Base-by-base conservation (phyloP, 2,329 filamentous ascomycete species). In the Claviceps africana region DNA sequence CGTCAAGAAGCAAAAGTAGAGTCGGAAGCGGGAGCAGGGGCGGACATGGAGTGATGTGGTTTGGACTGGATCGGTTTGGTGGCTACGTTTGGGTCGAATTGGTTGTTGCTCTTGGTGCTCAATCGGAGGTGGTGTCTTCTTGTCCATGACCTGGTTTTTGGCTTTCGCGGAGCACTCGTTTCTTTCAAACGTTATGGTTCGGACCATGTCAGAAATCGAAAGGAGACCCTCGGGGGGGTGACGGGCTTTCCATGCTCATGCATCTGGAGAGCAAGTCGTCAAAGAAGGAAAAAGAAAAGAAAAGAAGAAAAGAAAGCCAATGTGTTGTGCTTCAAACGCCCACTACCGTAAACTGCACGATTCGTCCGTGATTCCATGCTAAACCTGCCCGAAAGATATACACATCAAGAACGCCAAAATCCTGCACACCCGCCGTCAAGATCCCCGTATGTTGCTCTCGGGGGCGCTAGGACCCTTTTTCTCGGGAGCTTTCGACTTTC, bases 401-500 rank as follows among this genome's bases (percentile, higher is more conserved):
- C 9, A 31, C 15, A 19, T 30, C 10, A 33, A 13, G 10, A 65
- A 65, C 58, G 60, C 62, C 62, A 21, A 35, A 45, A 22, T 33
- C 44, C 49, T 39, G 9, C 17, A 42, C 10, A n/a, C 19, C 10
- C 39, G 31, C 17, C 25, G 25, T 17, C 25, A 44, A 4, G 1
- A n/a, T 4, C 31, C 73, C 10, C 74, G 61, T 47, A 72, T 65
- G 33, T 67, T 67, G 2, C 72, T 73, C 42, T 73, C 72, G 15
- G 17, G 35, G 9, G 13, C 17, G 28, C 61, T 60, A 1, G 71
- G 55, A 0, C 62, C 64, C 59, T 76, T 75, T 65, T 74, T 77
- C 56, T 74, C 73, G 0, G 68, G 66, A 0, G 65, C 65, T 56
- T 75, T 73, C 9, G 65, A 63, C 62, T 75, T 74, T 15, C 72